Evolutionary conservation across 352 stramenopile species (phyloP), one percentile per base, ranked within the genome.

Genomic region (Poterioochromonas sp.): DNA sequence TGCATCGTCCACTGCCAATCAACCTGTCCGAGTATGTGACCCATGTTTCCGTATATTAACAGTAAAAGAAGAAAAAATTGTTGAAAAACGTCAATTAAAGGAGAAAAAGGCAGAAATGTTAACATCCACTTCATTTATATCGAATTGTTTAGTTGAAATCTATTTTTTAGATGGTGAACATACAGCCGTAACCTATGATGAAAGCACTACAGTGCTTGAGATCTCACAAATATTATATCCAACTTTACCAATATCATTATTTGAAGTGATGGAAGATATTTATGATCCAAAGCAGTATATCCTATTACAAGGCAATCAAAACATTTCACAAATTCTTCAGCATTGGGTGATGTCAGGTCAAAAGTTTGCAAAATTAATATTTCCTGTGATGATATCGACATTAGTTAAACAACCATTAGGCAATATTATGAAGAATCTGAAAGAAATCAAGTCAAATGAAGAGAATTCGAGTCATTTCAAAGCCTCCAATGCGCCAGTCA

Each of bases 81-180:
- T 18, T 8, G 26, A 12, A 8, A 39, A 68, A 35, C 5, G 26
- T 39, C 26, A 35, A 8, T 8, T 18, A 35, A 5, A 18, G 12
- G 12, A 12, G 12, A 5, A 39, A 26, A 68, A 68, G 58, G 8
- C 8, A 26, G 58, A 68, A 26, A 5, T 37, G 58, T 8, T 68
- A 8, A 40, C 12, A 11, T 11, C 26, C 26, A 37, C 58, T 26
- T 68, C 58, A 8, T 68, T 29, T 35, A 5, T 68, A 12, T 68
- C 58, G 12, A 37, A 12, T 35, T 37, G 58, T 26, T 18, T 68
- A 26, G 12, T 68, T 11, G 29, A 35, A 18, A 12, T 68, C 26
- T 68, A 29, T 26, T 68, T 68, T 35, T 39, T 68, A 26, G 58
- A 68, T 68, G 58, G 58, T 26, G 8, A 68, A 12, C 34, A 68